Evolutionary conservation across 2,329 filamentous ascomycete species (phyloP).

Genomic region (Amauroascus verrucosus): DNA sequence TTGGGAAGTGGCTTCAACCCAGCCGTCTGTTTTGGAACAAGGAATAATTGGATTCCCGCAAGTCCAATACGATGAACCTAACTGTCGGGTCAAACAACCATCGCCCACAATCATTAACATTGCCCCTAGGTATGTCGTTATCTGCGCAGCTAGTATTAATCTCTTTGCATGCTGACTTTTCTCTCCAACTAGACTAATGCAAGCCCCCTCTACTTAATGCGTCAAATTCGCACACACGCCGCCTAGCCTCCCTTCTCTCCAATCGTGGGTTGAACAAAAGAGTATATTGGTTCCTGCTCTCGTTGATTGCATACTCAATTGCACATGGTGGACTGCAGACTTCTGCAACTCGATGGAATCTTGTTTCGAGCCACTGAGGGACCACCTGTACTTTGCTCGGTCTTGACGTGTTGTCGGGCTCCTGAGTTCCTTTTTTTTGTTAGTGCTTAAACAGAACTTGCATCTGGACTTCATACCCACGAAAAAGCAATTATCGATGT

Average conservation of each 20-base stretch:
- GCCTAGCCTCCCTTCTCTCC: not conserved
- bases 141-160: too few species aligned
- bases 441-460: not conserved
- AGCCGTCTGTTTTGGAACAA: not conserved
- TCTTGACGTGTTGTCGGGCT: too few species aligned
- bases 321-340: not conserved
- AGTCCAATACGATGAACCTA: not conserved
- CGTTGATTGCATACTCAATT: not conserved
- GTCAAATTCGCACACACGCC: not conserved
- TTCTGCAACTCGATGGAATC: not conserved
- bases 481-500: not conserved
- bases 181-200: too few species aligned
- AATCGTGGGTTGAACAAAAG: not conserved
- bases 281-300: not conserved
- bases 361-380: not conserved
- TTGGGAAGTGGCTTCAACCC: slow-evolving; percentile 1
- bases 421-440: too few species aligned
- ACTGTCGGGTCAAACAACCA: slow-evolving; percentile 1
- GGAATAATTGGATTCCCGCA: not conserved
- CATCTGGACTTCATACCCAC: not conserved
- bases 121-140: too few species aligned
- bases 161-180: too few species aligned
- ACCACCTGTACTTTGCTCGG: too few species aligned
- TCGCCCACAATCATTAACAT: too few species aligned
- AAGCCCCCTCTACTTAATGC: not conserved